A percentile compares a stretch with the other conserved stretches of the same genome.
Evolutionary conservation across 495 filamentous ascomycete species (phyloP).

Genomic region (Sporormia fimetaria): DNA sequence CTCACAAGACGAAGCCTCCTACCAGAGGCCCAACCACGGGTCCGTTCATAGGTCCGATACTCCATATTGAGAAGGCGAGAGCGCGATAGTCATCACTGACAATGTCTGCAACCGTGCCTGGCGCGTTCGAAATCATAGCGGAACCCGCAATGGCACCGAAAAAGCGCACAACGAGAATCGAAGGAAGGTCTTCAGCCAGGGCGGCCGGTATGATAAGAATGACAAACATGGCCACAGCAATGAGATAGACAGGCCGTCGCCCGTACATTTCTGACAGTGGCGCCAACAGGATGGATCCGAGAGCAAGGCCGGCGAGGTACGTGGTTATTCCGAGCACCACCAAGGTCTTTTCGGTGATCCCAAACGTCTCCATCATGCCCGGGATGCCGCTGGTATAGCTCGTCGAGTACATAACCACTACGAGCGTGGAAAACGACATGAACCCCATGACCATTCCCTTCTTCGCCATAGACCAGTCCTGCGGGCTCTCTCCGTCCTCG

Average conservation of each 20-base stretch:
- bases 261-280: slow-evolving; percentile 72
- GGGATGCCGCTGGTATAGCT: slow-evolving; percentile 62
- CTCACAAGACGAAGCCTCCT: slow-evolving; percentile 67
- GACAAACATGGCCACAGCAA: slow-evolving; percentile 49
- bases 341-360: slow-evolving; percentile 41
- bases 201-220: slow-evolving; percentile 62
- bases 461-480: slow-evolving; percentile 63
- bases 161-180: slow-evolving; percentile 60
- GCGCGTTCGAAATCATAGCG: slow-evolving; percentile 69
- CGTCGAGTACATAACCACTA: slow-evolving; percentile 76
- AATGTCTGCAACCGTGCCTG: slow-evolving; percentile 75
- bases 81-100: slow-evolving; percentile 57
- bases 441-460: slow-evolving; percentile 49
- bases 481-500: slow-evolving; percentile 58
- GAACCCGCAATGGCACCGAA: slow-evolving; percentile 67
- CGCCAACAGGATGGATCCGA: slow-evolving; percentile 61
- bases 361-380: slow-evolving; percentile 57
- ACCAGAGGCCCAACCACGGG: slow-evolving; percentile 47
- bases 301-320: slow-evolving; percentile 63
- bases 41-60: slow-evolving; percentile 69
- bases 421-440: slow-evolving; percentile 62
- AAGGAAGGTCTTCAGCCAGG: slow-evolving; percentile 50
- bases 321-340: slow-evolving; percentile 69
- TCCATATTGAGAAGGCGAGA: slow-evolving; percentile 62
- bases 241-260: slow-evolving; percentile 58